Percentiles rank a stretch among this genome's conserved stretches.
Evolutionary conservation across 208 protist species (phyloP).

Genomic region (Leishmania braziliensis): DNA sequence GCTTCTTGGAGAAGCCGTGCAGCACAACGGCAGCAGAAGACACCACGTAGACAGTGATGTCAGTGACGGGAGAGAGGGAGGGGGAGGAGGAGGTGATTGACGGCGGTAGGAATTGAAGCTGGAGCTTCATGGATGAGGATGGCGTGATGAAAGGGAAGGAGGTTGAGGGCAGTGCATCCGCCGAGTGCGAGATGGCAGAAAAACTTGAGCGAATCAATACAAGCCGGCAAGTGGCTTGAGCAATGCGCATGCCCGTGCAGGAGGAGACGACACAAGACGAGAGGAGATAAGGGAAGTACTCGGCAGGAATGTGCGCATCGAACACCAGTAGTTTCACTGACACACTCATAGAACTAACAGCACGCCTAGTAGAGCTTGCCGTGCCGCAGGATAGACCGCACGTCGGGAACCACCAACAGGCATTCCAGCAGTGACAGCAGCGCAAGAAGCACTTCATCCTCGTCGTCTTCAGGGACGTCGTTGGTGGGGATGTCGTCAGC

Average conservation of each 20-base stretch:
- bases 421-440: slow-evolving; percentile 80
- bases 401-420: slow-evolving; percentile 80
- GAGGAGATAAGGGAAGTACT: neutral
- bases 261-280: neutral
- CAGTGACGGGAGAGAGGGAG: neutral
- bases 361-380: slow-evolving; percentile 52
- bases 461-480: slow-evolving; percentile 36
- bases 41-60: neutral
- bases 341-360: neutral
- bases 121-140: neutral
- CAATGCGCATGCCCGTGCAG: neutral
- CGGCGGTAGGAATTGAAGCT: neutral
- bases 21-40: neutral
- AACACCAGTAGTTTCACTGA: neutral
- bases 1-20: neutral
- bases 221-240: neutral
- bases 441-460: slow-evolving; percentile 75
- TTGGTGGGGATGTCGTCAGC: slow-evolving; percentile 20
- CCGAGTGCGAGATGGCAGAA: neutral
- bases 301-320: neutral
- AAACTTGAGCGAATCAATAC: neutral
- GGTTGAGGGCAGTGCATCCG: neutral
- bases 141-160: neutral
- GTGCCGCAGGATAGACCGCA: slow-evolving; percentile 75
- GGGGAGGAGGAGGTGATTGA: neutral